Evolutionary conservation across 805 yeast genomes (phyloP), one percentile per base, ranked within the genome.

Genomic region (Yarrowia sp.): DNA sequence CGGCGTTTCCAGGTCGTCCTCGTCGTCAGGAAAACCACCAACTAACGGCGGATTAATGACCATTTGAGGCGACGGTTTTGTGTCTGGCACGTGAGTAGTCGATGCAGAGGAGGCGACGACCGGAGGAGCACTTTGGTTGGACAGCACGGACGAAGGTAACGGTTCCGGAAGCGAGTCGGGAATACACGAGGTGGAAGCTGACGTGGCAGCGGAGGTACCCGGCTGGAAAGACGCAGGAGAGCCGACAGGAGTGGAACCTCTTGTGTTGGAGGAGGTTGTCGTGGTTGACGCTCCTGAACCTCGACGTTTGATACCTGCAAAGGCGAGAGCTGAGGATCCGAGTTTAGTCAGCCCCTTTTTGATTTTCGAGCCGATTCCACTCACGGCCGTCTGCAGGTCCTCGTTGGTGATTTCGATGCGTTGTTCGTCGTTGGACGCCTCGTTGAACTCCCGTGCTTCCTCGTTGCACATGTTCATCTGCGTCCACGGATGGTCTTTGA

Each of bases 371-470:
- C 92, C 93, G 61, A 92, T 83, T n/a, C 97, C 97, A 43, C 88
- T 84, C 3, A 92, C 92, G 0, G 97, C 97, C 70, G 86, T 85
- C 71, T 87, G 85, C 8, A 90, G 83, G 70, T 92, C 97, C 69
- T 87, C 88, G 58, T 82, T 84, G 2, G 89, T 82, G 8, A 89
- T 88, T 45, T 84, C 84, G 64, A 89, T 87, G 73, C 82, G 85
- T 79, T 78, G 73, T 40, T 74, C 76, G 49, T 73, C 73, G 49
- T 76, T 74, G 72, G 66, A 75, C 10, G 72, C 70, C 8, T 78
- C 72, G 70, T 85, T 75, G 56, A 82, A 85, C 73, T 82, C 80
- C 38, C 82, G 72, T 1, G 85, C 79, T 52, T 59, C 65, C 42
- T 43, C 41, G 42, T 43, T 45, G 52, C 65, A 59, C 65, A 59